Evolutionary conservation across 2,329 filamentous ascomycete genomes (phyloP), one percentile per base, ranked within the genome.

Genomic region (Epichloe bromicola): DNA sequence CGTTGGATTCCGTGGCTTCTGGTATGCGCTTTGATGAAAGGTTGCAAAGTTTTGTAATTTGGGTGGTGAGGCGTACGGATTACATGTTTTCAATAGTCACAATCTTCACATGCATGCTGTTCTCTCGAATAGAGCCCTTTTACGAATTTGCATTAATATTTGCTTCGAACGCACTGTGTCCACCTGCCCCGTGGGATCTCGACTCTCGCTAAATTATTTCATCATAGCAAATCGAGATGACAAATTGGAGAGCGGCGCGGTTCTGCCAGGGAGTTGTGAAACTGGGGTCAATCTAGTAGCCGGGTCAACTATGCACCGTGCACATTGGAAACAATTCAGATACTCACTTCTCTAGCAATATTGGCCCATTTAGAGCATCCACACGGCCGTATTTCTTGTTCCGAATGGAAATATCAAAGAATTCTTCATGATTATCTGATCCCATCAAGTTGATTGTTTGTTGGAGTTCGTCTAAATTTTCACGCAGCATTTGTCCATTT

Each of bases 381-480:
- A 98, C 94, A 50, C 88, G 83, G 15, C 89, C 86, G 64, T 95
- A 98, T 65, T 95, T 94, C 70, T 86, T 90, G 69, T 96, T 95
- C 49, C 89, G 75, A 14, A 85, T 86, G 5, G 85, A 86, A 47
- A 93, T 85, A 63, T 98, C 93, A 65, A 93, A 98, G 67, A 95
- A 98, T 66, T 97, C 91, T 57, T 97, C 90, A n/a, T 88, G 81
- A 60, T 95, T 95, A 40, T 95, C 88, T 1, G 79, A 80, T 62
- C 87, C 82, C 78, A 98, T 86, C 26, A 98, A 75, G 53, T 86
- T 82, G 45, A 95, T 85, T 1, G 93, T 97, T 71, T 98, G 93
- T 59, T 91, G 84, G 37, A 98, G 74, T 69, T 97, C 93, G 60
- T 96, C 90, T 39, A 98, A 72, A 58, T 94, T 93, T 62, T 93